A percentile compares a stretch with the other conserved stretches of the same genome.
Conservation (phyloP, 192 early-diverging fungal species). For the Podila verticillata region DNA sequence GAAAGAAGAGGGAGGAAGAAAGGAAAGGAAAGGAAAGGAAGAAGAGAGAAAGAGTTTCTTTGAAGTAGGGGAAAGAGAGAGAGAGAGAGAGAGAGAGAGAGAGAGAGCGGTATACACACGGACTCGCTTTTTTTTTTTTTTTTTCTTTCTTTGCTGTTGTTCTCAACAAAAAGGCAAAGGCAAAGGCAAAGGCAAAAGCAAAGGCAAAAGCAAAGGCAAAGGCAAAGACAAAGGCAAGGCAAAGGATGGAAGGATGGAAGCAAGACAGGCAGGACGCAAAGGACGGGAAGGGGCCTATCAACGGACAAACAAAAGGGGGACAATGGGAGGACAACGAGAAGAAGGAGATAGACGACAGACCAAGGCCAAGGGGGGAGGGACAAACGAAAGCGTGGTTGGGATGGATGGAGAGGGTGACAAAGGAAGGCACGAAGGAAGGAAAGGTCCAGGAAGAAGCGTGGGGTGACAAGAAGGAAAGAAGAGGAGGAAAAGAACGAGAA, state of each 20-base stretch:
- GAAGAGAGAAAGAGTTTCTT: neutral
- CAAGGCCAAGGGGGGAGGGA: neutral
- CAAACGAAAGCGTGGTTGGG: neutral
- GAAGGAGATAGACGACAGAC: neutral
- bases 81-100: neutral
- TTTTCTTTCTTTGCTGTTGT: neutral
- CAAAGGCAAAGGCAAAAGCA: neutral
- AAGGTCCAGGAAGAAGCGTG: neutral
- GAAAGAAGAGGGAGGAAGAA: neutral
- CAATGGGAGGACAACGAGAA: neutral
- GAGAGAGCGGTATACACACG: neutral
- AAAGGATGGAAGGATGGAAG: neutral
- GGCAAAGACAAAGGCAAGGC: neutral
- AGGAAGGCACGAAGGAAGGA: neutral
- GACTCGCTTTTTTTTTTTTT: conserved; percentile 3
- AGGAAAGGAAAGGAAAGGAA: neutral
- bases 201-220: neutral
- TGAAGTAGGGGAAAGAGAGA: neutral
- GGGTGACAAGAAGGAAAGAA: neutral
- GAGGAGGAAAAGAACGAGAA: neutral
- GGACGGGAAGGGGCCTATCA: neutral
- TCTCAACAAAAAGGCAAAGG: too few relatives aligned
- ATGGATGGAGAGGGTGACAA: neutral
- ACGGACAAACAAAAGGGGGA: conserved; percentile 1
- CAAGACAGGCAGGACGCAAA: neutral